Evolutionary conservation across 1,284 basidiomycete genomes (phyloP).

Genomic region (Rhodotorula sp.): DNA sequence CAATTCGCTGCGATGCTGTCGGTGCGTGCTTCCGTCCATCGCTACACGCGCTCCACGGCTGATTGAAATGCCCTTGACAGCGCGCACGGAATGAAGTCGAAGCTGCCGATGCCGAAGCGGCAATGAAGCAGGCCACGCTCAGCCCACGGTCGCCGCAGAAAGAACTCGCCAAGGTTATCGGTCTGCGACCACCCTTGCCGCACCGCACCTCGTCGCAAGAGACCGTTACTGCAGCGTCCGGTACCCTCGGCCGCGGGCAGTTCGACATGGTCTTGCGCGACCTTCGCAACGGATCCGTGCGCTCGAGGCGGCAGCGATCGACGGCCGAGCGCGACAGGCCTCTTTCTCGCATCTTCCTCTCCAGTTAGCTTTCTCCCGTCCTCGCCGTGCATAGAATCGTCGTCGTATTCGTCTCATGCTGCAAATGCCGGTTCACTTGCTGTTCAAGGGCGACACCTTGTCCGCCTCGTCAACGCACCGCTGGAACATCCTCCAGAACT

Average conservation of each 20-base stretch:
- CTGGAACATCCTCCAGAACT: slow-evolving; percentile 66
- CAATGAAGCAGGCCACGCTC: background rate
- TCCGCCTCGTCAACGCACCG: slow-evolving; percentile 62
- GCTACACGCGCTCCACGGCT: background rate
- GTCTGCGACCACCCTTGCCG: background rate
- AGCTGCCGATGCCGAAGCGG: slow-evolving; percentile 51
- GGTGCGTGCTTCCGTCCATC: slow-evolving; percentile 10
- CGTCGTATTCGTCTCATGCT: background rate
- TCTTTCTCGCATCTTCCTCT: slow-evolving; percentile 68
- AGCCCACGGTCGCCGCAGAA: background rate
- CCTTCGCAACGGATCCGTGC: slow-evolving; percentile 58
- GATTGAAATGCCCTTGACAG: slow-evolving; percentile 50
- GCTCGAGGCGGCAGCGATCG: slow-evolving; percentile 54
- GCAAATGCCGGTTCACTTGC: background rate
- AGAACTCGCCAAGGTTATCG: background rate
- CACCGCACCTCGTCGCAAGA: background rate
- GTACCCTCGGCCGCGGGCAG: slow-evolving; percentile 65
- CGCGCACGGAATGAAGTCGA: slow-evolving; percentile 53
- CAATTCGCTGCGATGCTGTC: slow-evolving; percentile 56
- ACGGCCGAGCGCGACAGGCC: slow-evolving; percentile 53
- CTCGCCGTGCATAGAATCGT: background rate
- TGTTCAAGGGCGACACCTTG: slow-evolving; percentile 44
- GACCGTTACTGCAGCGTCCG: background rate
- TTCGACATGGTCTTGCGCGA: slow-evolving; percentile 78
- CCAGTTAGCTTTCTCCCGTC: slow-evolving; percentile 1